Evolutionary conservation across 768 basidiomycete species (phyloP).

Genomic region (Fomitopsis pulvina): DNA sequence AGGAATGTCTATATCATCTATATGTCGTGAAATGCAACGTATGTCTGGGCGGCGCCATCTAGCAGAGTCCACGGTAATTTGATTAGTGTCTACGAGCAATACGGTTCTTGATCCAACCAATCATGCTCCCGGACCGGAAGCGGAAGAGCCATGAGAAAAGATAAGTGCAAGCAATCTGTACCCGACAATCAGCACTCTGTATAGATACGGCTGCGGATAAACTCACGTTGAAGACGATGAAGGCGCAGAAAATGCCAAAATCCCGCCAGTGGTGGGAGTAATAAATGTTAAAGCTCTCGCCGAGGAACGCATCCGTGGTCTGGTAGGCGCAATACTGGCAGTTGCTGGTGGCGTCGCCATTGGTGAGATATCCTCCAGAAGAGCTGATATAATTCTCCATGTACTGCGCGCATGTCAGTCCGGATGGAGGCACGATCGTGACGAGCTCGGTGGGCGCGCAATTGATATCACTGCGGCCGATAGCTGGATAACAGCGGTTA

Average conservation of each 20-base stretch:
- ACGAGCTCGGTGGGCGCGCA: slow-evolving; percentile 59
- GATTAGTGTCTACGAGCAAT: not conserved
- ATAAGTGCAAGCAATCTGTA: not conserved
- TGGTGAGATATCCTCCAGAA: slow-evolving; percentile 42
- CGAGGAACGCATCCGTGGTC: slow-evolving; percentile 56
- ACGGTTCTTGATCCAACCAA: not conserved
- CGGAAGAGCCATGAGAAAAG: slow-evolving; percentile 2
- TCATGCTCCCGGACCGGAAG: not conserved
- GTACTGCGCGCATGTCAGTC: slow-evolving; percentile 42
- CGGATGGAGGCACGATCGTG: slow-evolving; percentile 39
- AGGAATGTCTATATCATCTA: not conserved
- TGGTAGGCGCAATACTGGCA: slow-evolving; percentile 52
- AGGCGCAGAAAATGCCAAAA: slow-evolving; percentile 40
- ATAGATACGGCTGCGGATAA: not conserved
- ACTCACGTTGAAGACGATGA: slow-evolving; percentile 38
- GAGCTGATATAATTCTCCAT: slow-evolving; percentile 32
- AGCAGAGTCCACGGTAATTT: too few species aligned
- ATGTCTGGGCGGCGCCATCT: not conserved
- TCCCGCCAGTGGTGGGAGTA: slow-evolving; percentile 47
- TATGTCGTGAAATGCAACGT: not conserved
- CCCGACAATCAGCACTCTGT: not conserved
- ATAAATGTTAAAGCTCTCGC: slow-evolving; percentile 49
- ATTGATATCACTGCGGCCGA: slow-evolving; percentile 41
- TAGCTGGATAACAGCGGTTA: slow-evolving; percentile 26
- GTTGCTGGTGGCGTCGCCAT: slow-evolving; percentile 28